Conservation (phyloP, 2,329 filamentous ascomycete species). For the Cercospora sojina region DNA sequence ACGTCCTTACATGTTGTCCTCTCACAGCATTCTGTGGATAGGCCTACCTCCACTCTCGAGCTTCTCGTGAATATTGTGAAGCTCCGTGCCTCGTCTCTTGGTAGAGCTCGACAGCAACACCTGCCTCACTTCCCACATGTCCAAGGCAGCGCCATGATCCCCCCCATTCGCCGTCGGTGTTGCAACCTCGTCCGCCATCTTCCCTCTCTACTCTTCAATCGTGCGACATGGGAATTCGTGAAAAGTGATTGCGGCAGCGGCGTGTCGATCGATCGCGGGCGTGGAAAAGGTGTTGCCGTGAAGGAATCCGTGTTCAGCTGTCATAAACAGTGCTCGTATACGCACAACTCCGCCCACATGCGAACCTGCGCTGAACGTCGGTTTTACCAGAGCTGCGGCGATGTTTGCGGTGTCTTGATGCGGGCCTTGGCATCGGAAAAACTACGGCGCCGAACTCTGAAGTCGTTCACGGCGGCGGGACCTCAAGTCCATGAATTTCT, state of each 20-base stretch:
- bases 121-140: conserved; percentile 36
- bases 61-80: conserved; percentile 46
- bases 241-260: not conserved
- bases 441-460: conserved; percentile 8
- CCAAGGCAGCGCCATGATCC: conserved; percentile 15
- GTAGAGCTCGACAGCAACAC: conserved; percentile 50
- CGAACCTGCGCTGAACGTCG: not conserved
- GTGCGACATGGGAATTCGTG: conserved; percentile 1
- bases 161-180: not conserved
- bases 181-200: conserved; percentile 18
- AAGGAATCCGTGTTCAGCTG: not conserved
- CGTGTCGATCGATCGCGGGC: not conserved
- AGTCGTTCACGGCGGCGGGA: not conserved
- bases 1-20: conserved; percentile 6
- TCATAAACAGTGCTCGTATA: not conserved
- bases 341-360: not conserved
- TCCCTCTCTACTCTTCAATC: conserved; percentile 8
- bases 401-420: conserved; percentile 15
- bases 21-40: not conserved
- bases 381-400: conserved; percentile 21
- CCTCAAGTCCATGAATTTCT: conserved; percentile 6
- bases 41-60: conserved; percentile 46
- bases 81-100: conserved; percentile 48
- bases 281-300: not conserved
- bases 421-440: conserved; percentile 4